These are phyloP conservation scores for Aspergillus alliaceus DNA, from an alignment of 2,329 filamentous ascomycete species.

Conservation along the genomic window DNA sequence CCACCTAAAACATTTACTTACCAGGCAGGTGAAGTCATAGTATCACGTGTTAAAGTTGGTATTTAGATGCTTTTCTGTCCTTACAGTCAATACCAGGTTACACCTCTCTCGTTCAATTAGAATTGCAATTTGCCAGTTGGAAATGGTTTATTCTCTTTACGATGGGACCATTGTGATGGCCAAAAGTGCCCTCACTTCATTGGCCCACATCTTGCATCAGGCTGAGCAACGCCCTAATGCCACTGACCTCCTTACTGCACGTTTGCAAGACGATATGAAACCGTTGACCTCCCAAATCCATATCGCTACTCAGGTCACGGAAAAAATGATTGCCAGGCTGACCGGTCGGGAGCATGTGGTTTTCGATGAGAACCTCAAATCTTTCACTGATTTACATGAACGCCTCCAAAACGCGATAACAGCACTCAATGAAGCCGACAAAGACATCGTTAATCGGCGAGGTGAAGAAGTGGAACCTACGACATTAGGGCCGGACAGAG, in stretches of 20 bases:
- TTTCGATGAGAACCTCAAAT: conserved; percentile 17
- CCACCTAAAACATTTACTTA: too few species aligned
- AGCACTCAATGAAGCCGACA: conserved; percentile 20
- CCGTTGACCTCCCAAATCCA: conserved; percentile 25
- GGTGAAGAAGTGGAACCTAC: conserved; percentile 16
- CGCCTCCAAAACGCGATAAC: conserved; percentile 25
- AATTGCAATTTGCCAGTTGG: too few species aligned
- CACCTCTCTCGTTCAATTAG: too few species aligned
- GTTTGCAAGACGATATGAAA: conserved; percentile 23
- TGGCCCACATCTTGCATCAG: conserved; percentile 29
- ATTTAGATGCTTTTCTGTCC: too few species aligned
- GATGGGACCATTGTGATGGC: conserved; percentile 26
- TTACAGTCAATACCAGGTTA: too few species aligned
- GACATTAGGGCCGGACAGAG: conserved; percentile 8
- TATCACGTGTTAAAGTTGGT: too few species aligned
- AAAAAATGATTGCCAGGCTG: conserved; percentile 24
- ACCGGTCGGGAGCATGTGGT: conserved; percentile 22
- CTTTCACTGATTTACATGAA: conserved; percentile 23
- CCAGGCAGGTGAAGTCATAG: too few species aligned
- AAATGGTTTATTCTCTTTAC: conserved; percentile 24
- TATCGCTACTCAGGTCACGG: conserved; percentile 25
- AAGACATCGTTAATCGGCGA: conserved; percentile 26
- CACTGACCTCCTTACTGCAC: conserved; percentile 16
- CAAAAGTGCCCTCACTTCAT: conserved; percentile 23
- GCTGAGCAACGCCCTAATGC: conserved; percentile 19